Conservation (phyloP, 2,329 filamentous ascomycete species). For the Trichoderma gracile region DNA sequence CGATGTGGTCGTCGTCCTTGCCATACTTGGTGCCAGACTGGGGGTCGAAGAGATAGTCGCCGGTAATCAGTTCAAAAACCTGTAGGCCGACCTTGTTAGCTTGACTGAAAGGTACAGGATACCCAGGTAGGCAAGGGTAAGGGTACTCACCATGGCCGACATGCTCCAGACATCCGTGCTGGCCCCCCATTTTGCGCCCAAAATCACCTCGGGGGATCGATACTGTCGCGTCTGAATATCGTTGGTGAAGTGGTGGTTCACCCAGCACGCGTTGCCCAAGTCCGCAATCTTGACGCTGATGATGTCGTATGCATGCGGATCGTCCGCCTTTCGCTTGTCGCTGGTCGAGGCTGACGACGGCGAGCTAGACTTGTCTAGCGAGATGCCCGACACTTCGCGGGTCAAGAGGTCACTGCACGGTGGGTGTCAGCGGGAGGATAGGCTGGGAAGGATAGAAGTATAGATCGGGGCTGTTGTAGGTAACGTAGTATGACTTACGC, state of each 20-base stretch:
- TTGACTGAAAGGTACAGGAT: too few species aligned
- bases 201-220: constrained; percentile 92
- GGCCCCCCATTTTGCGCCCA: constrained; percentile 98
- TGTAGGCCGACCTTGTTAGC: constrained; percentile 41
- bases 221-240: constrained; percentile 99
- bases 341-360: constrained; percentile 51
- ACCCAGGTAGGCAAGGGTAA: too few species aligned
- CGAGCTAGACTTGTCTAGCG: constrained; percentile 71
- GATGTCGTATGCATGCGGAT: constrained; percentile 62
- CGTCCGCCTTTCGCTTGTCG: constrained; percentile 64
- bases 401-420: constrained; percentile 75
- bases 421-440: background rate
- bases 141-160: constrained; percentile 83
- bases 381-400: constrained; percentile 92
- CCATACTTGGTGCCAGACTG: constrained; percentile 98
- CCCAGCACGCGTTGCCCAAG: constrained; percentile 97
- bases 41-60: constrained; percentile 97
- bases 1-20: constrained; percentile 98
- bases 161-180: constrained; percentile 99
- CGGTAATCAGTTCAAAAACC: constrained; percentile 97
- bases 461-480: background rate
- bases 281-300: constrained; percentile 99
- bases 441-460: background rate
- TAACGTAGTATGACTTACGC: constrained; percentile 70
- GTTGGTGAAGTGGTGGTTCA: constrained; percentile 98